Base-by-base conservation (phyloP, 208 protist species). In the Paratrypanosoma confusum region DNA sequence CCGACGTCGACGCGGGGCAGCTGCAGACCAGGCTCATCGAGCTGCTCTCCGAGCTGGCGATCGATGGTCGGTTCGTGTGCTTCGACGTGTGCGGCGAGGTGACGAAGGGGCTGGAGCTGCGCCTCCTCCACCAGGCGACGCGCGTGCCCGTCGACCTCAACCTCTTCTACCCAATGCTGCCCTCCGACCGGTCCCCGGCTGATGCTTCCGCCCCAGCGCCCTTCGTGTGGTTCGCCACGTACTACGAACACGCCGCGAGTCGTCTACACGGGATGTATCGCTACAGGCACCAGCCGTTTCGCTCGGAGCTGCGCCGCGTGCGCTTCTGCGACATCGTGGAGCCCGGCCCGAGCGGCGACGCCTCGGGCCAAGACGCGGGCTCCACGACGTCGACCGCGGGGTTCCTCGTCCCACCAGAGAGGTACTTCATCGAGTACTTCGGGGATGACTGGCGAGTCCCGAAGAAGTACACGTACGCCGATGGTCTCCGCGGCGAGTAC, bases 361-460 rank as follows among this genome's bases (percentile, higher is more conserved):
- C 32, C 20, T 16, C 10, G 41, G 26, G 14, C 1, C 5, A 13
- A 44, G 33, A 2, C 1, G 31, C 0, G n/a, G 31, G 5, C 36
- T 1, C 6, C 16, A 8, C 11, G 16, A 39, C 13, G 23, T 32
- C 31, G 13, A 1, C 18, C 49, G 11, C 33, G n/a, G 41, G 48
- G 6, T 87, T 88, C 32, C 26, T 68, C 3, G 63, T 85, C 3
- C 80, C 81, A 1, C 75, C 79, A 5, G 31, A 44, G 37, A 41
- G 40, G 0, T 94, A 91, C 26, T 39, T 94, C 22, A 50, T 56
- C 10, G 86, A 94, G 60, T 90, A 72, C 65, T 94, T 76, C 51
- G 86, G 86, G 0, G 48, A 13, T 0, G 74, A 94, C 38, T 94
- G 86, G 82, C 29, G 46, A 0, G 77, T 54, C 1, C 81, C 79